Conservation (phyloP, 257 asterid genomes). For the Solanum tacnaense region DNA sequence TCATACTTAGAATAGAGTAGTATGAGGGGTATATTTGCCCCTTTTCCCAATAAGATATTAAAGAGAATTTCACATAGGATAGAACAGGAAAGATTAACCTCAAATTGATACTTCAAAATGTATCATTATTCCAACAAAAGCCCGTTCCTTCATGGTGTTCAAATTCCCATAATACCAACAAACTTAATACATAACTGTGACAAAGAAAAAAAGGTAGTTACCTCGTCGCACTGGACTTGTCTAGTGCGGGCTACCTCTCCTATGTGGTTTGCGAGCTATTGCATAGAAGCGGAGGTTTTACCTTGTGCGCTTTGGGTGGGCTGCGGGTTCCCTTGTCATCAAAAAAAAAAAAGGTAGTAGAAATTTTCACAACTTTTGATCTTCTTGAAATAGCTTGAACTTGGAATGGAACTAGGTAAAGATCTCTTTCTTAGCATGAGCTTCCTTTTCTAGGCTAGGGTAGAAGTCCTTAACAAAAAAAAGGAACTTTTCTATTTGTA, state of each 20-base stretch:
- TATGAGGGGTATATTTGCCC: not conserved
- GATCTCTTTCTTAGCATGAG: not conserved
- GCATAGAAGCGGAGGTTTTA: too few relatives aligned
- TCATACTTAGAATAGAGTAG: not conserved
- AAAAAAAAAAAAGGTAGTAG: not conserved
- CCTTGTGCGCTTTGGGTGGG: too few relatives aligned
- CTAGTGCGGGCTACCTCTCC: too few relatives aligned
- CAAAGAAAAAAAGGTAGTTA: not conserved
- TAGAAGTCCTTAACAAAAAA: not conserved
- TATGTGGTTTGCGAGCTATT: too few relatives aligned
- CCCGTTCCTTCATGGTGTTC: not conserved
- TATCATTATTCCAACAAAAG: not conserved
- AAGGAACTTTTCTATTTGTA: not conserved
- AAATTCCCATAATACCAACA: not conserved
- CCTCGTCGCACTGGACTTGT: too few relatives aligned
- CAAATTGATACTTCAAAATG: not conserved
- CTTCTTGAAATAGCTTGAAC: not conserved
- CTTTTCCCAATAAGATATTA: not conserved
- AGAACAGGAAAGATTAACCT: not conserved
- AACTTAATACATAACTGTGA: not conserved
- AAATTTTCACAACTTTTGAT: not conserved
- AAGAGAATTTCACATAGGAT: not conserved
- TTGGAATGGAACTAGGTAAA: not conserved
- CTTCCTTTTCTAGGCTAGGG: not conserved
- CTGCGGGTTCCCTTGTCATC: too few relatives aligned